Evolutionary conservation across 768 basidiomycete genomes (phyloP).

Genomic region (Russula lepida): DNA sequence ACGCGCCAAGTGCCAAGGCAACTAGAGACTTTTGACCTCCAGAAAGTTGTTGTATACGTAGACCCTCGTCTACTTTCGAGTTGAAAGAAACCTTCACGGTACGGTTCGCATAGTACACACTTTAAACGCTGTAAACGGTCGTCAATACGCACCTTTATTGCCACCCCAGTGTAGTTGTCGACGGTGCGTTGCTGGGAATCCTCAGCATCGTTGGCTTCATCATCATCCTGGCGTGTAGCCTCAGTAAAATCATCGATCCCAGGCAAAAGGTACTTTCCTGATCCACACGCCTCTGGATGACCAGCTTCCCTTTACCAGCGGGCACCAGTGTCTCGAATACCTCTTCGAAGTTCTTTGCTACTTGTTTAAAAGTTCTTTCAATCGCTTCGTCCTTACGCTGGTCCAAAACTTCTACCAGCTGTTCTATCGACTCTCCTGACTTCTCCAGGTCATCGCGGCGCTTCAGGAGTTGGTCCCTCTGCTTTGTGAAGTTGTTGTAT

Average conservation of each 20-base stretch:
- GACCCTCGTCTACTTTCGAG: slow-evolving; percentile 93
- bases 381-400: slow-evolving; percentile 98
- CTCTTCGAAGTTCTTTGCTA: slow-evolving; percentile 93
- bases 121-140: neutral
- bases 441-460: slow-evolving; percentile 88
- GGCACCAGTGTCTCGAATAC: slow-evolving; percentile 96
- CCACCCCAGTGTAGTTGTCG: slow-evolving; percentile 94
- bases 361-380: slow-evolving; percentile 96
- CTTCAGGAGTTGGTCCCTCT: slow-evolving; percentile 81
- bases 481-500: slow-evolving; percentile 96
- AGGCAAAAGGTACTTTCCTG: slow-evolving; percentile 39
- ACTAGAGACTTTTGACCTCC: slow-evolving; percentile 98
- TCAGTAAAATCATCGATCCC: neutral
- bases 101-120: neutral
- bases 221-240: slow-evolving; percentile 47
- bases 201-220: slow-evolving; percentile 62
- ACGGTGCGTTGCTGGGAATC: slow-evolving; percentile 68
- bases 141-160: slow-evolving; percentile 65
- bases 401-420: slow-evolving; percentile 88
- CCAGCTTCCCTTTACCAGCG: slow-evolving; percentile 80
- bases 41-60: slow-evolving; percentile 92
- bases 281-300: slow-evolving; percentile 88
- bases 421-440: slow-evolving; percentile 82
- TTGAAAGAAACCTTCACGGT: slow-evolving; percentile 85
- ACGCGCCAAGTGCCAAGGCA: slow-evolving; percentile 79